Conservation (phyloP, 1,284 basidiomycete genomes). For the Microbotryum lychnidis-dioicae region DNA sequence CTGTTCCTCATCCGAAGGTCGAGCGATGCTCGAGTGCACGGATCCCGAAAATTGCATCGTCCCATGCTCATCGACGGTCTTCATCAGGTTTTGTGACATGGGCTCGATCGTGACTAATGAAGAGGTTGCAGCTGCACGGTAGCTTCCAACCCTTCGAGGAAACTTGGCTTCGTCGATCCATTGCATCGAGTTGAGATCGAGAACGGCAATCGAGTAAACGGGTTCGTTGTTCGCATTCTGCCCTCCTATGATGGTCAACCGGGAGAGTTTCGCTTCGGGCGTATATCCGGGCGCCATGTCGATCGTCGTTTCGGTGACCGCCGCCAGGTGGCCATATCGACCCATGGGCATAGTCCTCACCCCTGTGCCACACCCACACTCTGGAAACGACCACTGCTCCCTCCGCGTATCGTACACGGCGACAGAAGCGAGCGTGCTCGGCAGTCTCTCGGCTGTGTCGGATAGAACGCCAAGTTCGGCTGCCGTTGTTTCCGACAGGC, state of each 20-base stretch:
- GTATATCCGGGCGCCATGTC: too few species aligned
- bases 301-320: too few species aligned
- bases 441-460: too few species aligned
- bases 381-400: too few species aligned
- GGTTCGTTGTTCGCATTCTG: conserved; percentile 57
- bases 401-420: too few species aligned
- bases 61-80: conserved; percentile 5
- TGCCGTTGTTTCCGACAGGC: too few species aligned
- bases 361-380: too few species aligned
- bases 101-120: conserved; percentile 5
- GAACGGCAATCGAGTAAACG: conserved; percentile 56
- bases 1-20: conserved; percentile 1
- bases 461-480: too few species aligned
- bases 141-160: conserved; percentile 80
- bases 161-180: conserved; percentile 76
- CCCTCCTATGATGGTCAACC: conserved; percentile 72
- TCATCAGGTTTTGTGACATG: background rate
- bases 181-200: conserved; percentile 58
- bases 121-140: conserved; percentile 76
- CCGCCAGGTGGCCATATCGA: too few species aligned
- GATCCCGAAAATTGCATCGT: conserved; percentile 17
- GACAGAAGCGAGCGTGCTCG: too few species aligned
- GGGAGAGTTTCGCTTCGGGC: background rate
- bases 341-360: too few species aligned
- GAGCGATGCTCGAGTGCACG: conserved; percentile 36